These are phyloP conservation scores for Ophiostoma australiae DNA, from an alignment of 2,329 filamentous ascomycete species.

Conservation along the genomic window DNA sequence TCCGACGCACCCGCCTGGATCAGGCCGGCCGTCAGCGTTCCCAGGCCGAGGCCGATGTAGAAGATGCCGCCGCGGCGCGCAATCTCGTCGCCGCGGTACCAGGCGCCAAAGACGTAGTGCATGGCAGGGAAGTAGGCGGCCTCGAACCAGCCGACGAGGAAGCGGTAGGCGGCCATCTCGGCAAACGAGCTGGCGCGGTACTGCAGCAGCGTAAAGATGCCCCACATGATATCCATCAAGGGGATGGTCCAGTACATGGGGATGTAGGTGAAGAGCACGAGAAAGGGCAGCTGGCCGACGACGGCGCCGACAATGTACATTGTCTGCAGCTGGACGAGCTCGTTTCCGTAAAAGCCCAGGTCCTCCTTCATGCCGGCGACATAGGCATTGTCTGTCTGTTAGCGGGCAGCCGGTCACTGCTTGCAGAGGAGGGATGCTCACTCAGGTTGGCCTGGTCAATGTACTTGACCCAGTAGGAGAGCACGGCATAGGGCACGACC, in stretches of 20 bases:
- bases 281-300: constrained; percentile 34
- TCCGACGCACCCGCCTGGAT: constrained; percentile 55
- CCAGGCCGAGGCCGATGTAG: neutral
- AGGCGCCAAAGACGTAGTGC: constrained; percentile 46
- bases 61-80: neutral
- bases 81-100: constrained; percentile 30
- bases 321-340: constrained; percentile 49
- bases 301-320: constrained; percentile 45
- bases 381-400: constrained; percentile 40
- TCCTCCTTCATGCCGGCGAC: constrained; percentile 45
- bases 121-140: constrained; percentile 51
- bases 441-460: constrained; percentile 39
- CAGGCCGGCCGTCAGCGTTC: constrained; percentile 49
- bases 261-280: constrained; percentile 38
- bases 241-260: constrained; percentile 31
- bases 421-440: constrained; percentile 28
- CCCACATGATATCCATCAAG: constrained; percentile 39
- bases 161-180: constrained; percentile 44
- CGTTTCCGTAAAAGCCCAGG: constrained; percentile 40
- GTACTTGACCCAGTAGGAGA: constrained; percentile 54
- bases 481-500: constrained; percentile 52
- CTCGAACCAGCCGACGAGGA: constrained; percentile 52
- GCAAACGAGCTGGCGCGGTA: constrained; percentile 43
- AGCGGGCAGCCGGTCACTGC: neutral
- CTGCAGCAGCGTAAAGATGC: constrained; percentile 37